Percentiles rank a stretch among this genome's conserved stretches.
phyloP scores from a whole-genome alignment of 129 eudicot species.

The Scalesia atractyloides region DNA sequence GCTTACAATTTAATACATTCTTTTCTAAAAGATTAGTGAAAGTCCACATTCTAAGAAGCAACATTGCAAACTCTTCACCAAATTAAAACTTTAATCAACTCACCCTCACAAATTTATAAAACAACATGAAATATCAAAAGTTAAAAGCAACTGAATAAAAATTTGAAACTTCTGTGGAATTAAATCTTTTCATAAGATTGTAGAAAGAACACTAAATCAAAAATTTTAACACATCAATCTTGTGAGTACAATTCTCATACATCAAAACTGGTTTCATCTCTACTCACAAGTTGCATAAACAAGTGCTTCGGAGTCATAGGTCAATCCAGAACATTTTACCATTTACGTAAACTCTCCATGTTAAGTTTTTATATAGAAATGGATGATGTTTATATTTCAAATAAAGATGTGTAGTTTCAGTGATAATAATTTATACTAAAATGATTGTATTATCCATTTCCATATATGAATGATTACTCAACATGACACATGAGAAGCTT shows the following conservation, averaged over 20 bases:
- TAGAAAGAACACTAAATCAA: background rate
- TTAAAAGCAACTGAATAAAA: background rate
- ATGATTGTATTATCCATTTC: background rate
- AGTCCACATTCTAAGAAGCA: background rate
- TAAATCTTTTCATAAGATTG: too few species aligned
- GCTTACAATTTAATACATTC: background rate
- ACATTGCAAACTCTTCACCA: too few species aligned
- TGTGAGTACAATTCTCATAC: background rate
- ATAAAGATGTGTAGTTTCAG: background rate
- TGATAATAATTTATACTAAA: background rate
- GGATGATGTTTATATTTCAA: constrained; percentile 8
- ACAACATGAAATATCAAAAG: background rate
- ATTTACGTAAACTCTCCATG: too few species aligned
- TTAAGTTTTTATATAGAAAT: too few species aligned
- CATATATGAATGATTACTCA: background rate
- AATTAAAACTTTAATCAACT: background rate
- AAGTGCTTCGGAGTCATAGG: too few species aligned
- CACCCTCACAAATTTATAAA: background rate
- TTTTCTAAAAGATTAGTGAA: background rate
- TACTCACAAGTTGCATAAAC: background rate
- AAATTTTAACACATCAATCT: too few species aligned
- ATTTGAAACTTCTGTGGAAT: too few species aligned
- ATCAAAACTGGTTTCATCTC: background rate
- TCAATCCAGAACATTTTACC: too few species aligned
- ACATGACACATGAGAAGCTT: background rate